phyloP scores from a whole-genome alignment of 306 rosid genomes.

The Casuarina equisetifolia region DNA sequence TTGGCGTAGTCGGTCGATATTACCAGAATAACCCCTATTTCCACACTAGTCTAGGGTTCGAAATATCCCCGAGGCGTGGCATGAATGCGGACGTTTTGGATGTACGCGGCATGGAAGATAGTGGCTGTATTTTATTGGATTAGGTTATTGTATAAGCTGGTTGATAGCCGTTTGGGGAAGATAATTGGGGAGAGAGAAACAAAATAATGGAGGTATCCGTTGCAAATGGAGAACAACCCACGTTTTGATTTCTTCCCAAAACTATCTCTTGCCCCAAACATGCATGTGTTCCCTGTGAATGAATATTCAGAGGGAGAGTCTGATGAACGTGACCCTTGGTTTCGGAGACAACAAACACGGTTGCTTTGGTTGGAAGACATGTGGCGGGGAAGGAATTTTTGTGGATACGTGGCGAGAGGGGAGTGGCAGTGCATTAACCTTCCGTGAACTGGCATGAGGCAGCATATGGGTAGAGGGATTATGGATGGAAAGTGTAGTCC shows the following conservation, averaged over 20 bases:
- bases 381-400: background rate
- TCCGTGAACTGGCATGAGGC: background rate
- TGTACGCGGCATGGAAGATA: background rate
- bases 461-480: background rate
- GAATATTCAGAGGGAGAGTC: background rate
- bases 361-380: constrained; percentile 11
- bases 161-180: constrained; percentile 19
- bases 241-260: constrained; percentile 30
- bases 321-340: background rate
- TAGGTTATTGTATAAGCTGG: background rate
- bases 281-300: constrained; percentile 27
- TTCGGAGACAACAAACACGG: constrained; percentile 1
- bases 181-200: constrained; percentile 16
- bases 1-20: constrained; percentile 27
- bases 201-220: constrained; percentile 29
- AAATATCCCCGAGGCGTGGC: background rate
- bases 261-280: constrained; percentile 7
- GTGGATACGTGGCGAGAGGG: constrained; percentile 22
- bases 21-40: constrained; percentile 24
- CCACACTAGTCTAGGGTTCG: background rate
- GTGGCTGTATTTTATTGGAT: background rate
- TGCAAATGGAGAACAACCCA: constrained; percentile 43
- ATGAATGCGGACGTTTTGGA: constrained; percentile 3
- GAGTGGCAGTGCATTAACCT: background rate
- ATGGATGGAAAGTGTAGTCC: no score